Evolutionary conservation across 2,329 filamentous ascomycete genomes (phyloP).

Genomic region (Scedosporium dehoogii): DNA sequence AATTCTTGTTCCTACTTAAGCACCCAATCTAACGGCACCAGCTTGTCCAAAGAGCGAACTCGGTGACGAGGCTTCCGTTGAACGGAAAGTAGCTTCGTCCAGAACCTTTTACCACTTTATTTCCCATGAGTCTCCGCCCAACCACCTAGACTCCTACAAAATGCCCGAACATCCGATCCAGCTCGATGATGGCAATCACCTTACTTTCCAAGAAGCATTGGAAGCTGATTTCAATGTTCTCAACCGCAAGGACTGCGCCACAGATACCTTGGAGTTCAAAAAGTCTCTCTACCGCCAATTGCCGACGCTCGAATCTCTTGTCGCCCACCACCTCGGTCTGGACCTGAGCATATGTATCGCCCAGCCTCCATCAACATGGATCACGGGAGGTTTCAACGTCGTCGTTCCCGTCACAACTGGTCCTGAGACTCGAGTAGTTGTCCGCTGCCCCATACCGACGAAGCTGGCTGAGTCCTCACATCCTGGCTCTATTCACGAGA

Average conservation of each 20-base stretch:
- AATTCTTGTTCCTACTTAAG: too few species aligned
- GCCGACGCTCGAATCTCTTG: background rate
- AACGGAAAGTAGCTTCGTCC: too few species aligned
- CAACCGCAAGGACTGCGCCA: background rate
- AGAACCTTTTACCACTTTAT: too few species aligned
- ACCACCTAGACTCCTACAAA: too few species aligned
- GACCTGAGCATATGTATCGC: background rate
- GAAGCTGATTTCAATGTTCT: background rate
- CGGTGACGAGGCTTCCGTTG: too few species aligned
- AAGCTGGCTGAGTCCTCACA: slow-evolving; percentile 14
- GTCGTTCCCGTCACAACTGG: slow-evolving; percentile 11
- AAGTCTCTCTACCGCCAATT: background rate
- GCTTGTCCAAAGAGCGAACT: too few species aligned
- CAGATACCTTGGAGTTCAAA: background rate
- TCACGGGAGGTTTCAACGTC: slow-evolving; percentile 13
- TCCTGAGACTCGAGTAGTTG: background rate
- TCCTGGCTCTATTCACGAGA: slow-evolving; percentile 21
- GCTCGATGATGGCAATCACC: too few species aligned
- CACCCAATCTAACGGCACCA: too few species aligned
- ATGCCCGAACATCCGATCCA: too few species aligned
- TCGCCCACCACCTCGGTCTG: background rate
- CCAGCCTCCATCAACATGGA: slow-evolving; percentile 6
- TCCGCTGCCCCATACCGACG: slow-evolving; percentile 8
- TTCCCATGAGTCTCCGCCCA: too few species aligned
- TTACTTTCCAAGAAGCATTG: too few species aligned